Evolutionary conservation across 805 yeast species (phyloP), one percentile per base, ranked within the genome.

Genomic region (Schwanniomyces sp.): DNA sequence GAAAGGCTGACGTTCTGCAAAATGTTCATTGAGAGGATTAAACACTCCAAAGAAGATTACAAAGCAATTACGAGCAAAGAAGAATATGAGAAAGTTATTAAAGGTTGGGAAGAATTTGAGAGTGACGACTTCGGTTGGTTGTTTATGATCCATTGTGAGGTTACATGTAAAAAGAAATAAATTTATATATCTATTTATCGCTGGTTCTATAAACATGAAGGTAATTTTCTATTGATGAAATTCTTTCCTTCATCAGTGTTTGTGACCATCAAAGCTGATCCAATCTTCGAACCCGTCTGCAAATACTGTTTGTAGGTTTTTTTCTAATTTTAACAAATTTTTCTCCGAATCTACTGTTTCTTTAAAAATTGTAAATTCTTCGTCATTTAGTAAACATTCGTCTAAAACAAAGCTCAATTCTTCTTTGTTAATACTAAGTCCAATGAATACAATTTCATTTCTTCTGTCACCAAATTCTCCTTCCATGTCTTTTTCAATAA

Each of bases 371-470:
- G 46, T 54, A 47, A 51, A 66, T 48, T 76, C 80, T 16, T 62
- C 60, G 45, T 75, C 76, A 6, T 60, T 69, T 34, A 76, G 50
- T 43, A 76, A 59, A 52, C 79, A 75, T 7, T 53, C 44, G 47
- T 76, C 74, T 40, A 76, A 51, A 1, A 50, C 65, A 32, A 60
- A 51, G 7, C 63, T 53, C 7, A 75, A 50, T 10, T 52, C 56
- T 4, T 43, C 47, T 40, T 60, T 58, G 43, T 73, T 59, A 5
- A 75, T 53, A 10, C 62, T 56, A 16, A 72, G 56, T 1, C 79
- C 80, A 49, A 76, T 75, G 47, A 75, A 69, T 1, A 76, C 80
- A 21, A 76, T 49, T 51, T 76, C 79, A 48, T 76, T 74, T 39
- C 76, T 58, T 40, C 79, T 63, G 47, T 76, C 79, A 3, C 78